Percentiles rank a stretch among this genome's conserved stretches.
phyloP scores from a whole-genome alignment of 768 basidiomycete genomes.

The Phanerochaete carnosa region DNA sequence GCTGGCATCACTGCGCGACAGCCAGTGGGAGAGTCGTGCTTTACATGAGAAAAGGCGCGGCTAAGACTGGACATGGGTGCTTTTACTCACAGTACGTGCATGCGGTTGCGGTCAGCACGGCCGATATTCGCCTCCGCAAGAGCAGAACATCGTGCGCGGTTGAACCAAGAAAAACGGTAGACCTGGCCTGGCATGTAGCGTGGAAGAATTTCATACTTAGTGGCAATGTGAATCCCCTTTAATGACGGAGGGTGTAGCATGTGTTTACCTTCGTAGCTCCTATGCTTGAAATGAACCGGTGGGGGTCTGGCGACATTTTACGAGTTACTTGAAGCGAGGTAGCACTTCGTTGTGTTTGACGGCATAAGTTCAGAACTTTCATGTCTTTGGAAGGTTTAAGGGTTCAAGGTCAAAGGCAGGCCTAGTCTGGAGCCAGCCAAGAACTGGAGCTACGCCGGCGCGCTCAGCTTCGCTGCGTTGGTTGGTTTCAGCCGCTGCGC shows the following conservation, averaged over 20 bases:
- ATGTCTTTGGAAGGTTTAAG: background rate
- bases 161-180: background rate
- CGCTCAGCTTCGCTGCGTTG: background rate
- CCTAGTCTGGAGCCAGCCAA: background rate
- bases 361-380: background rate
- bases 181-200: background rate
- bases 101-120: background rate
- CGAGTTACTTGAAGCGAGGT: background rate
- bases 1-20: background rate
- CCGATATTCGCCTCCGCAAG: background rate
- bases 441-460: background rate
- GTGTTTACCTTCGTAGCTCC: background rate
- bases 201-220: background rate
- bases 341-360: background rate
- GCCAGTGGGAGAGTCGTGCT: slow-evolving; percentile 7
- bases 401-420: background rate
- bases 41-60: slow-evolving; percentile 9
- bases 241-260: background rate
- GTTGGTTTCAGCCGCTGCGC: background rate
- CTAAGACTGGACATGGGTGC: slow-evolving; percentile 1
- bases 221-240: background rate
- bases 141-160: no score
- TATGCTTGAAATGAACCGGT: background rate
- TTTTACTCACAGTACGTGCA: background rate
- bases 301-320: background rate